Conservation (phyloP, 495 filamentous ascomycete species). For the Trichoderma virens region DNA sequence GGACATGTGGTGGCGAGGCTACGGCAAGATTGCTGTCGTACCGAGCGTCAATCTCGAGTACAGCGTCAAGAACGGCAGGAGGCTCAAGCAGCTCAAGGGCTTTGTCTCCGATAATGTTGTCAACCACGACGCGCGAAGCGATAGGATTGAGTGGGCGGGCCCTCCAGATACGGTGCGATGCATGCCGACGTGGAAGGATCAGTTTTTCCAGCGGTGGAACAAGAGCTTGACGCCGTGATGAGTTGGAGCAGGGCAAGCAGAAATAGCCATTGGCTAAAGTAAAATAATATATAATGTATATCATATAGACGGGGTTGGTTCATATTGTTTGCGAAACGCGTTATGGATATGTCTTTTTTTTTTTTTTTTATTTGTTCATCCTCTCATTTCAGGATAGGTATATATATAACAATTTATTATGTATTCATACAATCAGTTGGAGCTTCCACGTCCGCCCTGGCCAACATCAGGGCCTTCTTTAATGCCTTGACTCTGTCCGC, state of each 20-base stretch:
- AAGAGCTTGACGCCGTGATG: not conserved
- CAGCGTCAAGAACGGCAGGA: constrained; percentile 24
- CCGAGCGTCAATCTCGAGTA: constrained; percentile 43
- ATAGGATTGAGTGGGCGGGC: constrained; percentile 20
- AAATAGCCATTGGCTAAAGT: not conserved
- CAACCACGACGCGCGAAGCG: constrained; percentile 11
- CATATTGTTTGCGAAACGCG: not conserved
- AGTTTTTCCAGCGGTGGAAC: constrained; percentile 2
- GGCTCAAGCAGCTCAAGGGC: constrained; percentile 35
- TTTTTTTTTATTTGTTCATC: not conserved
- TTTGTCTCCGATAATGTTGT: constrained; percentile 27
- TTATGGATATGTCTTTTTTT: not conserved
- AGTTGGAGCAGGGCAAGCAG: not conserved
- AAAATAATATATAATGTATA: not conserved
- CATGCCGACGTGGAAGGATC: constrained; percentile 14
- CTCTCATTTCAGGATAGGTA: not conserved
- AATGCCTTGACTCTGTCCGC: constrained; percentile 24
- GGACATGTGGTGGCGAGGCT: constrained; percentile 39
- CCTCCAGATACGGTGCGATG: constrained; percentile 24
- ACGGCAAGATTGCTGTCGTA: constrained; percentile 41
- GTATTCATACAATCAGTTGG: not conserved
- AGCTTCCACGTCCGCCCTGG: constrained; percentile 15
- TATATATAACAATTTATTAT: not conserved
- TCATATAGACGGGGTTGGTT: not conserved
- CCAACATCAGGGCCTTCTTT: constrained; percentile 20